phyloP scores from a whole-genome alignment of 768 basidiomycete genomes.

The Lanmaoa rubissima region DNA sequence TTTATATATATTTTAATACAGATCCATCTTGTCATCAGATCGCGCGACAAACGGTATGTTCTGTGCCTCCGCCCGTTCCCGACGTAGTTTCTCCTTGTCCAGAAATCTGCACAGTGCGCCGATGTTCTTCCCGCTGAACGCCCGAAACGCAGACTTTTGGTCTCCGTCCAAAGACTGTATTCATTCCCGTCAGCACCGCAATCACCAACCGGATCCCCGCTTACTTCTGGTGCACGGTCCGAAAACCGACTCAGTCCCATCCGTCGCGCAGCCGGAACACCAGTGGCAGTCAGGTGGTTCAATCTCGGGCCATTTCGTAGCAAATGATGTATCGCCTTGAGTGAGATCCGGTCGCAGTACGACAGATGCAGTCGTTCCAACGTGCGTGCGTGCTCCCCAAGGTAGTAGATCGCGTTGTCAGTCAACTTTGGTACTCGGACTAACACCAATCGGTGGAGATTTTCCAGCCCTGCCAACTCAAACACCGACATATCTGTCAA shows the following conservation, averaged over 20 bases:
- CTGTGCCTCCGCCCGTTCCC: constrained; percentile 53
- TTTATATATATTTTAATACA: constrained; percentile 42
- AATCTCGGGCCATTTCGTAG: constrained; percentile 58
- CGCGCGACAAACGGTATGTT: constrained; percentile 60
- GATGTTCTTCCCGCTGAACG: constrained; percentile 73
- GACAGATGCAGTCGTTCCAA: constrained; percentile 84
- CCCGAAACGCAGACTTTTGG: constrained; percentile 72
- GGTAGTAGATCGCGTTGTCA: constrained; percentile 75
- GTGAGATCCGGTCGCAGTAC: constrained; percentile 79
- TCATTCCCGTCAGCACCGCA: constrained; percentile 1
- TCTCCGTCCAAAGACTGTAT: constrained; percentile 60
- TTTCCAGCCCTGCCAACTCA: constrained; percentile 69
- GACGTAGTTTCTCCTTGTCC: constrained; percentile 63
- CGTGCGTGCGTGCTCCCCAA: constrained; percentile 66
- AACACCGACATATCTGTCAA: constrained; percentile 84
- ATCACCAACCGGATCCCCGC: constrained; percentile 19
- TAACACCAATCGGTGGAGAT: constrained; percentile 73
- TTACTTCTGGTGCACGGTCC: constrained; percentile 61
- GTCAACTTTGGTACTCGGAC: constrained; percentile 82
- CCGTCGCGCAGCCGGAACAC: constrained; percentile 69
- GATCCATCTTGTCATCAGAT: constrained; percentile 61
- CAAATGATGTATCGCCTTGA: constrained; percentile 71
- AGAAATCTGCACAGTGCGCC: constrained; percentile 61
- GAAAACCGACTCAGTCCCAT: constrained; percentile 76
- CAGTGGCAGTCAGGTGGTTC: constrained; percentile 77